These are phyloP conservation scores for Wallacemonas sp. DNA, from an alignment of 208 protist genomes.

Conservation along the genomic window DNA sequence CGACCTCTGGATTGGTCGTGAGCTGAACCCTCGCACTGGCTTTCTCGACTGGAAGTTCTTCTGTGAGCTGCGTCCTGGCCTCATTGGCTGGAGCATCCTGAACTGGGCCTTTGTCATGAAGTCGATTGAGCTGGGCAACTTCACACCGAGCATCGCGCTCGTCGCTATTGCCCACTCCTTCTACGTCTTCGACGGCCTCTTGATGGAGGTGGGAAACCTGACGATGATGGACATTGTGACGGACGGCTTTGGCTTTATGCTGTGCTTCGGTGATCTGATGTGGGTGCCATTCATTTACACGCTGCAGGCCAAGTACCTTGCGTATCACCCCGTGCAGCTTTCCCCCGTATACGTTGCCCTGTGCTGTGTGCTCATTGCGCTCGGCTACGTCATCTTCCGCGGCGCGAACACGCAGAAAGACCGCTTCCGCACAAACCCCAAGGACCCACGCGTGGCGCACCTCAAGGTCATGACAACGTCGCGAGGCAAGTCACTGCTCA, in stretches of 20 bases:
- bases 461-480: conserved; percentile 85
- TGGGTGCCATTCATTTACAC: conserved; percentile 97
- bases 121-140: conserved; percentile 50
- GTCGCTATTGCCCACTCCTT: conserved; percentile 84
- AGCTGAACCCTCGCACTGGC: conserved; percentile 93
- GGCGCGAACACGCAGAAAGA: conserved; percentile 87
- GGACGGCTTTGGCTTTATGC: conserved; percentile 97
- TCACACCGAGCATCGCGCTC: conserved; percentile 84
- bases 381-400: conserved; percentile 85
- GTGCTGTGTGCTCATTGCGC: conserved; percentile 34
- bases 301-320: conserved; percentile 91
- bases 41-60: conserved; percentile 96
- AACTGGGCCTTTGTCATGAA: conserved; percentile 91
- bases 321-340: conserved; percentile 54
- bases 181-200: conserved; percentile 95
- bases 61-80: conserved; percentile 93
- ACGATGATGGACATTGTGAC: conserved; percentile 97
- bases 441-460: conserved; percentile 52
- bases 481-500: conserved; percentile 83
- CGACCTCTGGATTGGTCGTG: conserved; percentile 95
- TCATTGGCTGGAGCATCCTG: conserved; percentile 95
- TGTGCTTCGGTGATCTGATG: conserved; percentile 93
- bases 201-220: conserved; percentile 89
- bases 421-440: conserved; percentile 75
- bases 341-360: conserved; percentile 36